Base-by-base conservation (phyloP, 192 early-diverging fungal genomes). In the Linderina pennispora region DNA sequence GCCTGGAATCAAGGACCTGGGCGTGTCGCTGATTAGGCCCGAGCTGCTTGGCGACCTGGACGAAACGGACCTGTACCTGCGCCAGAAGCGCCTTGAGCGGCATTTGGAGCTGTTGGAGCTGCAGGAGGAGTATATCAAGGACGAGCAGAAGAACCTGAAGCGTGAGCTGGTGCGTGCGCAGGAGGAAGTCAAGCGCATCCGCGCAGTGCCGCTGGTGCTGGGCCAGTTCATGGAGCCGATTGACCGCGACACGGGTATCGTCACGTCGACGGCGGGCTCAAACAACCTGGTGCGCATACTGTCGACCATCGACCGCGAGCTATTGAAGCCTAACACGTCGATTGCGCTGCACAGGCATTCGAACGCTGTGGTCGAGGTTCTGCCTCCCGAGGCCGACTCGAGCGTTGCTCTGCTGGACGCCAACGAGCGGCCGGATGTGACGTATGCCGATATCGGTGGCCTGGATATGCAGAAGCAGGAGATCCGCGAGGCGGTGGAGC, bases 81-180 rank as follows among this genome's bases (percentile, higher is more conserved):
- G 86, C 36, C 79, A 91, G 51, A 98, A 98, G 77, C 93, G 92
- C 54, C 80, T 97, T 15, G 89, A 95, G 51, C 82, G 89, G 26
- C 90, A 97, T 59, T 67, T 97, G 15, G 96, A 99, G 71, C 88
- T 99, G 53, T 73, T 99, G 33, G 86, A 92, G 41, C 75, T 99
- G 20, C 94, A 99, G 75, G 94, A 99, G 62, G 94, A 97, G 65
- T 99, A 97, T 68, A 99, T 99, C 68, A 96, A 96, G 75, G 92
- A 95, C 58, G 94, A 99, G 69, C 91, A 94, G 77, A 90, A 92
- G 75, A 94, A 97, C 67, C 57, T 99, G 42, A 92, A 96, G 62
- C 77, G 89, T 34, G 96, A 99, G 57, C 76, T 99, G 40, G 76
- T 96, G 35, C 83, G 91, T 23, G 92, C 96, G 18, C 88, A 92